phyloP scores from a whole-genome alignment of 1,284 basidiomycete genomes.

The Cutaneotrichosporon dermatis region DNA sequence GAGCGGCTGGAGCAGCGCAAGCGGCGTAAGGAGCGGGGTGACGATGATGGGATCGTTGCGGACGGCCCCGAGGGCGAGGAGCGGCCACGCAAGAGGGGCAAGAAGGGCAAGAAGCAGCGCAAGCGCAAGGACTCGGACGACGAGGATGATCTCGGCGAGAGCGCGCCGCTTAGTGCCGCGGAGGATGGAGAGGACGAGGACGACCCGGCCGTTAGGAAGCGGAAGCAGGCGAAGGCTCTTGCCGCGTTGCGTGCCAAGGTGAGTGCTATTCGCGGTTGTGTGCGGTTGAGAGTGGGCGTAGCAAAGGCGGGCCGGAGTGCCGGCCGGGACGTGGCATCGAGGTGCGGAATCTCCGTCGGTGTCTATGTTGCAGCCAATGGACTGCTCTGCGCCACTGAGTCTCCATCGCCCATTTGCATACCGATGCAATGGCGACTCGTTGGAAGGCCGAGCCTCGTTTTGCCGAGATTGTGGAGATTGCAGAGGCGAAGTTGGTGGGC shows the following conservation, averaged over 20 bases:
- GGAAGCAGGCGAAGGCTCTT: slow-evolving; percentile 19
- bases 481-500: too few relatives aligned
- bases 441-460: too few relatives aligned
- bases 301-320: too few relatives aligned
- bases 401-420: too few relatives aligned
- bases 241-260: slow-evolving; percentile 30
- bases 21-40: slow-evolving; percentile 40
- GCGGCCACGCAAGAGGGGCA: slow-evolving; percentile 17
- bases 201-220: neutral
- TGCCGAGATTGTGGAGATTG: too few relatives aligned
- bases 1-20: slow-evolving; percentile 36
- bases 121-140: slow-evolving; percentile 29
- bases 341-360: too few relatives aligned
- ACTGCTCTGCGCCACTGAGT: too few relatives aligned
- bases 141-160: slow-evolving; percentile 23
- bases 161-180: slow-evolving; percentile 10
- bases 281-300: too few relatives aligned
- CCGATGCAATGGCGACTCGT: too few relatives aligned
- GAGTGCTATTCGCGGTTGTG: neutral
- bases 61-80: slow-evolving; percentile 19
- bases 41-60: slow-evolving; percentile 32
- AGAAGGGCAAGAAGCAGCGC: slow-evolving; percentile 26
- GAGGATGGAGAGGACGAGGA: slow-evolving; percentile 20
- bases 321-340: too few relatives aligned
- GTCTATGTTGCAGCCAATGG: too few relatives aligned